Evolutionary conservation across 2,329 filamentous ascomycete species (phyloP).

Genomic region (Aspergillus brasiliensis): DNA sequence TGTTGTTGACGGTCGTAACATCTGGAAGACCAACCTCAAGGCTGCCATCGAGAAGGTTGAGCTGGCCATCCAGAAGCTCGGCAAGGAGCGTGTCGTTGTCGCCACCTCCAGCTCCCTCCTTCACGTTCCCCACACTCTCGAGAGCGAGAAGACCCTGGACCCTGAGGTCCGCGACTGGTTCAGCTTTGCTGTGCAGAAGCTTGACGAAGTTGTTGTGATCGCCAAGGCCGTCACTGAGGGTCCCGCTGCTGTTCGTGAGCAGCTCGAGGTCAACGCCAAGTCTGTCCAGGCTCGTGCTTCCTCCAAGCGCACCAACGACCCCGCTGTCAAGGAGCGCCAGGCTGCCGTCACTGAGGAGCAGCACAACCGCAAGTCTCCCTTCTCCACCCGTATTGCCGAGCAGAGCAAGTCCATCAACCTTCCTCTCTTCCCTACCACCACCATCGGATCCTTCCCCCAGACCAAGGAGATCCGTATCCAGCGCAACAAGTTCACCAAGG

Average conservation of each 20-base stretch:
- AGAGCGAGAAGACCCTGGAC: conserved; percentile 97
- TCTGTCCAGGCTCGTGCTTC: conserved; percentile 87
- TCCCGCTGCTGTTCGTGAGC: conserved; percentile 78
- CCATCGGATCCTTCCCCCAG: conserved; percentile 99
- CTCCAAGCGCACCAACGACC: conserved; percentile 94
- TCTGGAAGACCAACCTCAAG: conserved; percentile 99
- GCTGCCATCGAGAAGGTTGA: conserved; percentile 88
- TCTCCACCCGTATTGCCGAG: conserved; percentile 79
- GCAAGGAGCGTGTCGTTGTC: conserved; percentile 96
- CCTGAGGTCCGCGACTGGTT: conserved; percentile 96
- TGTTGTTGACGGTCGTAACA: conserved; percentile 98
- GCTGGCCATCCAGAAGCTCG: conserved; percentile 88
- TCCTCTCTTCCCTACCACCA: conserved; percentile 97
- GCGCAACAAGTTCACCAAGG: conserved; percentile 99
- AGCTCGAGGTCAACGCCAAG: conserved; percentile 96
- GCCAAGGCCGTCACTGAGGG: conserved; percentile 96
- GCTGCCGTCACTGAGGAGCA: conserved; percentile 77
- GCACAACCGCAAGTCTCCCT: conserved; percentile 92
- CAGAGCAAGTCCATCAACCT: conserved; percentile 93
- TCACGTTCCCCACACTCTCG: conserved; percentile 96
- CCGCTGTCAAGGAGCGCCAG: conserved; percentile 95
- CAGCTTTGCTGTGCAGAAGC: conserved; percentile 96
- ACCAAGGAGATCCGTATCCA: conserved; percentile 97
- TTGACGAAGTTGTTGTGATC: conserved; percentile 83
- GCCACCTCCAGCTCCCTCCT: conserved; percentile 97